Conservation (phyloP, 176 grass and related monocot genomes). For the Bromus sterilis region DNA sequence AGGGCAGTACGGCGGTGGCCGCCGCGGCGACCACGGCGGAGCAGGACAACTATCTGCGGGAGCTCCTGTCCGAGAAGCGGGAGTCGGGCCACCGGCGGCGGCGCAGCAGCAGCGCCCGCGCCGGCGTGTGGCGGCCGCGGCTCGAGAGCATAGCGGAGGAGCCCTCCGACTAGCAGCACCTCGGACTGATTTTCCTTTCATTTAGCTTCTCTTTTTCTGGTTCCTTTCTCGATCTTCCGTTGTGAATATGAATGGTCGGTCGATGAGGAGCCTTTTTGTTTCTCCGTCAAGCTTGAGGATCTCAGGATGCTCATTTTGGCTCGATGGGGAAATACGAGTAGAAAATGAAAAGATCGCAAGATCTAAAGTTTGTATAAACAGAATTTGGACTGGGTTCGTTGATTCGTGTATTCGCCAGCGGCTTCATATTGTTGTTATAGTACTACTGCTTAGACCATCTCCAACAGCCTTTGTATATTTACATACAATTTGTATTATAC, state of each 20-base stretch:
- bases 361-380: conserved; percentile 21
- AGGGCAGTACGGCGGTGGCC: background rate
- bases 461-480: no score
- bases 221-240: background rate
- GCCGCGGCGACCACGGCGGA: conserved; percentile 22
- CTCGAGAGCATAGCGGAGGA: conserved; percentile 83
- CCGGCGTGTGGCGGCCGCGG: conserved; percentile 67
- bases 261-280: background rate
- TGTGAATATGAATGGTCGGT: conserved; percentile 2
- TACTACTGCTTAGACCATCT: no score
- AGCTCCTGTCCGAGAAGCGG: conserved; percentile 52
- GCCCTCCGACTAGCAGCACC: conserved; percentile 2
- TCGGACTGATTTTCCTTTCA: background rate
- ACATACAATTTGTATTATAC: no score
- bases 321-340: background rate
- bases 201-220: background rate
- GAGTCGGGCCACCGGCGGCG: conserved; percentile 24
- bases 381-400: conserved; percentile 4
- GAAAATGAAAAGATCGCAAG: background rate
- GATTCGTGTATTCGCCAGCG: conserved; percentile 1
- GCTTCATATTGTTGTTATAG: background rate
- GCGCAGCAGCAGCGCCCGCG: conserved; percentile 41
- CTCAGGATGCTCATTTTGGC: background rate
- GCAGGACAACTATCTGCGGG: conserved; percentile 67
- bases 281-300: background rate